Evolutionary conservation across 169 alveolate genomes (phyloP).

Genomic region (Eimeria sp.): DNA sequence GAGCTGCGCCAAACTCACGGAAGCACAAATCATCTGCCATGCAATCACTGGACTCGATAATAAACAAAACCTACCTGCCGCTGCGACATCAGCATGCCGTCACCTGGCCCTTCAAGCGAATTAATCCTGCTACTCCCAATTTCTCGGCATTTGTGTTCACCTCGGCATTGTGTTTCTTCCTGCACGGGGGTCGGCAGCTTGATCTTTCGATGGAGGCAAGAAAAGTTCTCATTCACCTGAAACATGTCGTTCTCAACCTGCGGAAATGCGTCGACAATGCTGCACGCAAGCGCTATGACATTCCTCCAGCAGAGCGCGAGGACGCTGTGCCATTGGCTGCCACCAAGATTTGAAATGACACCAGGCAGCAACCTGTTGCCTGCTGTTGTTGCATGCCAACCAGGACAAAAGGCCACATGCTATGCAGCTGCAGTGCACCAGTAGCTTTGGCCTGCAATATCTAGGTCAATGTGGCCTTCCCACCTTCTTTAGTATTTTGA

Average conservation of each 20-base stretch:
- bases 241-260: slow-evolving; percentile 68
- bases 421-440: neutral
- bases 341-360: no score
- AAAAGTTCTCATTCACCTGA: slow-evolving; percentile 68
- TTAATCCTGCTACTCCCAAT: neutral
- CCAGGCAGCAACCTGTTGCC: neutral
- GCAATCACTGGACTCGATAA: neutral
- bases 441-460: neutral
- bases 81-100: neutral
- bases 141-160: neutral
- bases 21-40: neutral
- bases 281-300: neutral
- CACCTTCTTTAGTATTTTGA: slow-evolving; percentile 76
- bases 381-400: neutral
- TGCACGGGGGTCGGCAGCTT: slow-evolving; percentile 86
- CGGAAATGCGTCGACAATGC: neutral
- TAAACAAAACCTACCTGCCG: neutral
- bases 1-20: slow-evolving; percentile 76
- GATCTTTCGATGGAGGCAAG: slow-evolving; percentile 88
- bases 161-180: slow-evolving; percentile 81
- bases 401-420: neutral
- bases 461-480: neutral
- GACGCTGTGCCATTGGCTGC: no score
- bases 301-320: neutral
- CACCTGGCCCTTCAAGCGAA: neutral